Conservation (phyloP, 192 early-diverging fungal species). For the Chytriomyces hyalinus region DNA sequence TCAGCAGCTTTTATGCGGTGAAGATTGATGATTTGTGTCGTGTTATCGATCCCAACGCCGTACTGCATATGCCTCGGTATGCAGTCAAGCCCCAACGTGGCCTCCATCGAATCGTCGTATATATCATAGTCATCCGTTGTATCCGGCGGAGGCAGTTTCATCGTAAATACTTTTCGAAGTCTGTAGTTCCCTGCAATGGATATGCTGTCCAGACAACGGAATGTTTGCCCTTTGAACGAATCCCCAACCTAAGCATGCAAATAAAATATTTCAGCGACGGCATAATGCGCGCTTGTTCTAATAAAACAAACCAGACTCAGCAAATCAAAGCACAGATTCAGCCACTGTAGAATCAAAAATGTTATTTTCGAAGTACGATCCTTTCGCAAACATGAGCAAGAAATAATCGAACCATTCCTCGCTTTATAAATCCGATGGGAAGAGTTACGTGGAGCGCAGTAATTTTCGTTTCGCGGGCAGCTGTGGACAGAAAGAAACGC, state of each 20-base stretch:
- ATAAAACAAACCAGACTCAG: slow-evolving; percentile 28
- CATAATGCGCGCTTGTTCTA: not conserved
- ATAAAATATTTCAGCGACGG: not conserved
- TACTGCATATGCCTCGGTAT: slow-evolving; percentile 30
- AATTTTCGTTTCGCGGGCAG: slow-evolving; percentile 36
- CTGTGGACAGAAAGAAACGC: slow-evolving; percentile 53
- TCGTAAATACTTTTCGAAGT: slow-evolving; percentile 53
- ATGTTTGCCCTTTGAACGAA: slow-evolving; percentile 44
- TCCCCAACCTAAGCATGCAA: slow-evolving; percentile 28
- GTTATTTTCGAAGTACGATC: not conserved
- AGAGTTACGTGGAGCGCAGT: slow-evolving; percentile 51
- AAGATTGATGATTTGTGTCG: slow-evolving; percentile 28
- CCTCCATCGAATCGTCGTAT: slow-evolving; percentile 1
- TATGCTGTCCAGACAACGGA: slow-evolving; percentile 44
- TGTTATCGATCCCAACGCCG: slow-evolving; percentile 19
- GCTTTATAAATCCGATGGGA: slow-evolving; percentile 38
- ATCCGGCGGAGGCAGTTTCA: slow-evolving; percentile 37
- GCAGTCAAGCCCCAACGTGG: slow-evolving; percentile 19
- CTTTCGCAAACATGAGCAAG: slow-evolving; percentile 13
- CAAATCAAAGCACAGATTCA: slow-evolving; percentile 53
- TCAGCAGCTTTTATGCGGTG: slow-evolving; percentile 19
- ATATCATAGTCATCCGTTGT: slow-evolving; percentile 24
- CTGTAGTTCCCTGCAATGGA: slow-evolving; percentile 40
- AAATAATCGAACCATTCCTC: slow-evolving; percentile 27
- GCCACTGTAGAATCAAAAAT: slow-evolving; percentile 41